These are phyloP conservation scores for Agrostemma githago DNA, from an alignment of 148 eudicot genomes.

Conservation along the genomic window DNA sequence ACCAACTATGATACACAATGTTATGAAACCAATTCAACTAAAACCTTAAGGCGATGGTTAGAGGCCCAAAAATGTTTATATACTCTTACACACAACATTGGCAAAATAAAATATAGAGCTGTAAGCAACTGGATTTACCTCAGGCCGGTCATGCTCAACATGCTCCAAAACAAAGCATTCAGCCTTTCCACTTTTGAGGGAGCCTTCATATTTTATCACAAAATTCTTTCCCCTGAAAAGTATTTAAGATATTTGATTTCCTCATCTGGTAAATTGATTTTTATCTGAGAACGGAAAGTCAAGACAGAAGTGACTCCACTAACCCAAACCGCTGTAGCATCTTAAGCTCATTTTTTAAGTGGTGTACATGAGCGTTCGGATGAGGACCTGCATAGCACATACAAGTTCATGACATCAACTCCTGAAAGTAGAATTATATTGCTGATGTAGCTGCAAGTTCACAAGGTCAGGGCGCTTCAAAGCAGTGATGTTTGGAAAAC, in stretches of 20 bases:
- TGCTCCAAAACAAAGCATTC: constrained; percentile 92
- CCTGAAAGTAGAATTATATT: background rate
- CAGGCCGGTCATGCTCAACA: constrained; percentile 88
- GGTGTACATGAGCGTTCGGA: constrained; percentile 62
- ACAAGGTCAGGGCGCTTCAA: background rate
- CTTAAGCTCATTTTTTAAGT: constrained; percentile 77
- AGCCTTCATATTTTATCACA: constrained; percentile 67
- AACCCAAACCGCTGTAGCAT: constrained; percentile 97
- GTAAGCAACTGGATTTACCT: constrained; percentile 43
- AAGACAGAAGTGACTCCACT: constrained; percentile 8
- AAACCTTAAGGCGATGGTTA: background rate
- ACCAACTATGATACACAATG: background rate
- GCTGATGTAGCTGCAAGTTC: background rate
- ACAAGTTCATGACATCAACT: constrained; percentile 10
- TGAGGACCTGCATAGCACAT: constrained; percentile 72
- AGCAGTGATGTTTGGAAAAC: background rate
- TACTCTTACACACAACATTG: background rate
- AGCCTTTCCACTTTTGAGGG: constrained; percentile 54
- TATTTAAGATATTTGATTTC: constrained; percentile 1
- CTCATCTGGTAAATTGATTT: constrained; percentile 9
- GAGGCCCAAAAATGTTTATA: background rate
- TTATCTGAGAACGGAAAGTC: constrained; percentile 3
- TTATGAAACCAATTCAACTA: no score
- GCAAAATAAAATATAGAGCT: background rate
- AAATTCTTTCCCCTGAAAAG: constrained; percentile 73